These are phyloP conservation scores for Sporothrix schenckii DNA, from an alignment of 2,329 filamentous ascomycete species.

Conservation along the genomic window DNA sequence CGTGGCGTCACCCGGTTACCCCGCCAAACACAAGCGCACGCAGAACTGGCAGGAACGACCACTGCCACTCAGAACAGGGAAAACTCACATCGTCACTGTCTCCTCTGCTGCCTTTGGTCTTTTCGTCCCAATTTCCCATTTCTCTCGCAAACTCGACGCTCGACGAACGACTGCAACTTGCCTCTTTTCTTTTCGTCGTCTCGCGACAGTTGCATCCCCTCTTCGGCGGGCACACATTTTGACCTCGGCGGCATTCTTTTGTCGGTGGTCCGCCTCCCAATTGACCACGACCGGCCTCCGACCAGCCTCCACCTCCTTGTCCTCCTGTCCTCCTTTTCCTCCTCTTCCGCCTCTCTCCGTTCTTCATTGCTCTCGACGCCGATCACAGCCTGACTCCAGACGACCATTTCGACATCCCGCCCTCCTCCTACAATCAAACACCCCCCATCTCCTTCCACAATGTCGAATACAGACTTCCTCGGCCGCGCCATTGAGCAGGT, in stretches of 20 bases:
- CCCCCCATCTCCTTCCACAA: slow-evolving; percentile 51
- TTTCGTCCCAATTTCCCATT: neutral
- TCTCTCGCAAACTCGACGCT: no score
- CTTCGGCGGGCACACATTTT: neutral
- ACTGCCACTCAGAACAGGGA: slow-evolving; percentile 3
- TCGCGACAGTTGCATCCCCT: neutral
- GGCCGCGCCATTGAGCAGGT: slow-evolving; percentile 95
- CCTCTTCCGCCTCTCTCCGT: neutral
- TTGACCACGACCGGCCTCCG: slow-evolving; percentile 15
- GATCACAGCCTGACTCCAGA: neutral
- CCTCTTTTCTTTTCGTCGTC: no score
- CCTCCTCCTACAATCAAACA: neutral
- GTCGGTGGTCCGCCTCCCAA: slow-evolving; percentile 16
- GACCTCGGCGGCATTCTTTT: slow-evolving; percentile 4
- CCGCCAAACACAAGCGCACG: slow-evolving; percentile 25
- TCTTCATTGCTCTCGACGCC: slow-evolving; percentile 2
- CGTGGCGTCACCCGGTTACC: slow-evolving; percentile 30
- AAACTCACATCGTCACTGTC: neutral
- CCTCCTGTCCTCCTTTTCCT: no score
- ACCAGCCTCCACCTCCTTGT: neutral
- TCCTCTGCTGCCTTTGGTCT: neutral
- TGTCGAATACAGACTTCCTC: slow-evolving; percentile 97
- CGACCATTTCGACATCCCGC: neutral
- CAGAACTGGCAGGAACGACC: neutral
- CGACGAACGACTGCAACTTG: neutral